phyloP scores from a whole-genome alignment of 768 basidiomycete species.

The Sporobolomyces roseus region DNA sequence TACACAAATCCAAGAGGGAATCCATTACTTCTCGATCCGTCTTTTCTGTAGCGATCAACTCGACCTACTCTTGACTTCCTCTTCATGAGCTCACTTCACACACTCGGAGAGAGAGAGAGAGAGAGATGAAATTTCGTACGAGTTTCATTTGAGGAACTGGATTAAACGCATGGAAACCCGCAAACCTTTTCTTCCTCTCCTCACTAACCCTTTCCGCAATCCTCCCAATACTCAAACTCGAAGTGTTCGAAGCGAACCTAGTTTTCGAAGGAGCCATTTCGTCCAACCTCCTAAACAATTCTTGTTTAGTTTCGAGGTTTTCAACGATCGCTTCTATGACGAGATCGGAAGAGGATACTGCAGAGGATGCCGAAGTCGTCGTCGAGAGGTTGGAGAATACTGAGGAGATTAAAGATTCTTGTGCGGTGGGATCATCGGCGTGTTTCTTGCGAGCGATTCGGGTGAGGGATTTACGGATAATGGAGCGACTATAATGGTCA shows the following conservation, averaged over 20 bases:
- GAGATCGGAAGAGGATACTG: constrained; percentile 49
- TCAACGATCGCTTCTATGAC: constrained; percentile 55
- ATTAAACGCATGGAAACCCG: constrained; percentile 52
- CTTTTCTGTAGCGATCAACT: constrained; percentile 50
- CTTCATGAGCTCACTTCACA: background rate
- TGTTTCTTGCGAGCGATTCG: constrained; percentile 49
- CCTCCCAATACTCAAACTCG: constrained; percentile 49
- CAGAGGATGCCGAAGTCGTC: constrained; percentile 49
- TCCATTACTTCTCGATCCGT: constrained; percentile 49
- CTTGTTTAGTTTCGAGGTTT: constrained; percentile 51
- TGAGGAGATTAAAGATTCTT: constrained; percentile 43
- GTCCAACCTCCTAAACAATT: constrained; percentile 51
- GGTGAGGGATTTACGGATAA: constrained; percentile 51
- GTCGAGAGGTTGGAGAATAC: constrained; percentile 49
- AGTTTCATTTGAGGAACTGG: constrained; percentile 51
- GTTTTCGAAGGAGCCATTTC: constrained; percentile 46
- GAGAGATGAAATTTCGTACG: constrained; percentile 5
- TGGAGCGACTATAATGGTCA: constrained; percentile 45
- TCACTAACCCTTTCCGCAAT: constrained; percentile 48
- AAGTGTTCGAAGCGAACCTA: constrained; percentile 53
- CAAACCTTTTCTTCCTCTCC: constrained; percentile 49
- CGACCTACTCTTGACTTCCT: constrained; percentile 43
- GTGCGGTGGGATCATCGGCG: constrained; percentile 45
- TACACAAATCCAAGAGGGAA: constrained; percentile 49
- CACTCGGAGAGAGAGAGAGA: background rate